Base-by-base conservation (phyloP, 2,329 filamentous ascomycete species). In the Hypoxylon sp. region DNA sequence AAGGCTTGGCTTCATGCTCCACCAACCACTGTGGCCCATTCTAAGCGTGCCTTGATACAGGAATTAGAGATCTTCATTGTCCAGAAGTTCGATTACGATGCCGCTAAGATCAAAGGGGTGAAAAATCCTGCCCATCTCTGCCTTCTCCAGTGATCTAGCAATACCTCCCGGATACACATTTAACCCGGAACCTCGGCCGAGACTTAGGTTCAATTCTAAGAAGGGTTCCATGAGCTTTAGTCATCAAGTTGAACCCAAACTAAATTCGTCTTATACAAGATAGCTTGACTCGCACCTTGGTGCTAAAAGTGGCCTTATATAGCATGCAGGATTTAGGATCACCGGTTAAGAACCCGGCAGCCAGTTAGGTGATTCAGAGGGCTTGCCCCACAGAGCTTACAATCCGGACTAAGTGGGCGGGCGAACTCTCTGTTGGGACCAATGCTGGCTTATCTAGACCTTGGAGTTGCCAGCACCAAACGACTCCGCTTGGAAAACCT, bases 241-340 rank as follows among this genome's bases (percentile, higher is more conserved):
- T 42, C 10, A 53, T 31, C 14, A 17, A 14, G 3, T 8, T 48
- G 31, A 48, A 50, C 37, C 54, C 40, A 55, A 40, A 20, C 17
- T 61, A 17, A 13, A 61, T 42, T 64, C 55, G 37, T 60, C 57
- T 14, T 51, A 51, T 27, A 27, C 25, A 27, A 27, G 25, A 27
- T 51, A 30, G 30, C 50, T 42, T 70, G 65, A 70, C 62, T 70
- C 68, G 67, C 33, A 46, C 20, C 7, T 37, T 50, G n/a, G 55
- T 55, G 44, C 30, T 55, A 58, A n/a, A 44, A 49, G 37, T 25
- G 30, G 49, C 27, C 17, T 31, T 33, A 44, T 56, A 55, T 49
- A 42, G n/a, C 17, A 42, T 40, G 42, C 37, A 57, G 46, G 1
- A 40, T 53, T 48, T 51, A 53, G 50, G 42, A 35, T 37, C 31